Base-by-base conservation (phyloP, 148 eudicot genomes). In the Oxyria digyna region DNA sequence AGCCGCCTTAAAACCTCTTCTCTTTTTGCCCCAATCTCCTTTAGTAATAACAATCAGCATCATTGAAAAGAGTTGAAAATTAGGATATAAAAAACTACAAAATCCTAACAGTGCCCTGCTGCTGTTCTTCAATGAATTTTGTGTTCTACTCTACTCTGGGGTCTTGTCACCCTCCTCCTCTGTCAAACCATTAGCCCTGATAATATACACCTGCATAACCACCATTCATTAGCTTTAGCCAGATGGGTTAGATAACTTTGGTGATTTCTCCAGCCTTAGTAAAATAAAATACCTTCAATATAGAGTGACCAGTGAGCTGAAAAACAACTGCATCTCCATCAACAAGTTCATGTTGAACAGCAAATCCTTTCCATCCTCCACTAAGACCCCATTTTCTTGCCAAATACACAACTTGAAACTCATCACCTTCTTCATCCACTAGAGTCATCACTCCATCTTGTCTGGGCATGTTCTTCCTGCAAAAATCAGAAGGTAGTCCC, bases 341-440 rank as follows among this genome's bases (percentile, higher is more conserved):
- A 17, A 84, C 89, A 69, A 91, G 81, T 4, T 72, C 79, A 81
- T 91, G 96, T 74, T 69, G 74, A 57, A 82, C 75, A 4, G 97
- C 77, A 67, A 91, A 91, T 38, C 83, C 95, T 74, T 81, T 91
- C 97, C 97, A 89, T 27, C 97, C 97, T 67, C 97, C 97, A 62
- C 97, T 91, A 37, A 91, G 91, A 46, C 97, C 97, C 13, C 71
- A 59, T 79, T 91, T 91, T 4, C 86, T 73, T 11, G 88, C 88
- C 77, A 91, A 72, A 67, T 84, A 89, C 4, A 91, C 84, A 0
- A 81, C 80, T 8, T 83, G 84, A 75, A 73, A 89, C 73, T 89
- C 89, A 29, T 87, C 82, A 6, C 83, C 89, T 33, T 82, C 79
- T 77, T 91, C 96, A 69, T 91, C 96, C 35, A 91, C 77, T 77